These are phyloP conservation scores for Penicillium janthinellum DNA, from an alignment of 2,329 filamentous ascomycete genomes.

Conservation along the genomic window DNA sequence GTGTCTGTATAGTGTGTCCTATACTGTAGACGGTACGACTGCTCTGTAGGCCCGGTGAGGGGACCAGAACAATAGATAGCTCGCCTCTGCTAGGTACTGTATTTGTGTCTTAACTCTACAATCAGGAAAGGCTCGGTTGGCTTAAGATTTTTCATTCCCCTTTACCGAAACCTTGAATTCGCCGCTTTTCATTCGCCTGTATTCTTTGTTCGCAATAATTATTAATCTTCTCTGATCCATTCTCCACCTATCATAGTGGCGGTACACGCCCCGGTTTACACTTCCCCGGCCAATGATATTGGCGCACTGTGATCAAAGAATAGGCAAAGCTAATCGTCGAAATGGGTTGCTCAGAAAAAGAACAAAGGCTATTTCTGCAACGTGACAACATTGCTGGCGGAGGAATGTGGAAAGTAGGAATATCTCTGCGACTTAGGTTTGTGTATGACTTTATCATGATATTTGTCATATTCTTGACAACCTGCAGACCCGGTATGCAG, in stretches of 20 bases:
- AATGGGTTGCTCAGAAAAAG: not conserved
- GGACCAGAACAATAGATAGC: not conserved
- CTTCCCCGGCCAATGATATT: not conserved
- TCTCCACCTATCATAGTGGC: not conserved
- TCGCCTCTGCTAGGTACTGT: not conserved
- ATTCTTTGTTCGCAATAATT: not conserved
- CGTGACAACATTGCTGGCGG: not conserved
- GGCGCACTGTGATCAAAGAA: not conserved
- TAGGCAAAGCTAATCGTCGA: conserved; percentile 7
- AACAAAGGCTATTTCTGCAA: not conserved
- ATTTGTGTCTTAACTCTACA: too few species aligned
- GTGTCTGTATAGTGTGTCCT: not conserved
- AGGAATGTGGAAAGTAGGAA: not conserved
- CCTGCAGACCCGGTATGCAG: not conserved
- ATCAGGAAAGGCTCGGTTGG: too few species aligned
- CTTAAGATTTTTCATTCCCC: too few species aligned
- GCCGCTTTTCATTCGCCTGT: not conserved
- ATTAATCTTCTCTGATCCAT: not conserved
- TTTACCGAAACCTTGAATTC: not conserved
- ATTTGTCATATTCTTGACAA: not conserved
- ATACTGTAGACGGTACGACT: too few species aligned
- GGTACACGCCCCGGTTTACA: not conserved
- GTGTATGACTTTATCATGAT: not conserved
- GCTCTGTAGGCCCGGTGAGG: too few species aligned
- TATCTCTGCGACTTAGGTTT: not conserved